Evolutionary conservation across 768 basidiomycete species (phyloP).

Genomic region (Asterophora parasitica): DNA sequence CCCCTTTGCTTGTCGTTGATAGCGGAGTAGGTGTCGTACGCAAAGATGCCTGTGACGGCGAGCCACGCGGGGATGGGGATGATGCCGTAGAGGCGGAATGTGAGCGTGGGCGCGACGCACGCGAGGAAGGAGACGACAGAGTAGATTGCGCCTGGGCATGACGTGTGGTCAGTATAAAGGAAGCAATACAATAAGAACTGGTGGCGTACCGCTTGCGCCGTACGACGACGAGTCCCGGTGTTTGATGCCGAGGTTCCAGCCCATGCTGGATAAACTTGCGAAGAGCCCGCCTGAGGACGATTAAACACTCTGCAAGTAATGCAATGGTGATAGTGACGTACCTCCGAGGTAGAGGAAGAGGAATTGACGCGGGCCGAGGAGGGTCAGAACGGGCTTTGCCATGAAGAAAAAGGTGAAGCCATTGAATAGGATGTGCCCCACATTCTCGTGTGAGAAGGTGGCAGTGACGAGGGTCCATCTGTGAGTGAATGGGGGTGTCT

Average conservation of each 20-base stretch:
- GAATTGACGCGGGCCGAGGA: conserved; percentile 66
- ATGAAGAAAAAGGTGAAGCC: conserved; percentile 77
- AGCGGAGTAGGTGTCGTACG: conserved; percentile 52
- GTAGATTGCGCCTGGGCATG: conserved; percentile 58
- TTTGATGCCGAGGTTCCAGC: conserved; percentile 41
- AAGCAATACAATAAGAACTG: neutral
- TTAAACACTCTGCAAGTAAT: too few relatives aligned
- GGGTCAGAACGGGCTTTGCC: conserved; percentile 55
- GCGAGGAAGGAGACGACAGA: conserved; percentile 69
- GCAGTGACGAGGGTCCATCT: conserved; percentile 76
- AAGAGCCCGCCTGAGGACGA: conserved; percentile 50
- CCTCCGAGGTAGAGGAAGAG: conserved; percentile 71
- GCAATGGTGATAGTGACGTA: conserved; percentile 23
- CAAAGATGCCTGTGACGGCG: conserved; percentile 61
- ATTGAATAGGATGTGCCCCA: conserved; percentile 68
- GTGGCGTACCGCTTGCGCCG: conserved; percentile 71
- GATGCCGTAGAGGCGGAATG: conserved; percentile 69
- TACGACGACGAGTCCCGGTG: conserved; percentile 37
- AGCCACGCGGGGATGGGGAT: conserved; percentile 79
- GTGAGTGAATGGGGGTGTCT: neutral
- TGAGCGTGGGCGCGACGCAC: conserved; percentile 59
- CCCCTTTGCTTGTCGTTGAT: conserved; percentile 39
- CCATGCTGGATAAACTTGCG: conserved; percentile 45
- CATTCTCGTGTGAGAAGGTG: conserved; percentile 63
- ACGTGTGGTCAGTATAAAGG: neutral